Conservation (phyloP, 306 rosid genomes). For the Myrica gale region DNA sequence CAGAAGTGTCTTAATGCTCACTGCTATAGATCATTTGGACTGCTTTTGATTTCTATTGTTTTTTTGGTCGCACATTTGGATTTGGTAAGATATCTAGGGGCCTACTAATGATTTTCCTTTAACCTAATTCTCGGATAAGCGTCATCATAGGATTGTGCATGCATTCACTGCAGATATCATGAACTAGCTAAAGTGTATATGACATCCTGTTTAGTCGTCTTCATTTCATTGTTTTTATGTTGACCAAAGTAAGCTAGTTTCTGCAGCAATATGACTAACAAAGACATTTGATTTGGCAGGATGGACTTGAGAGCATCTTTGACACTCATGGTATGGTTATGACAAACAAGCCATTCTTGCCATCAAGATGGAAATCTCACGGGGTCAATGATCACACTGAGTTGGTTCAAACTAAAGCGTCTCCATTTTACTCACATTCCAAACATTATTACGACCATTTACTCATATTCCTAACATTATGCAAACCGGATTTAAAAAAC, state of each 20-base stretch:
- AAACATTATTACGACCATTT: neutral
- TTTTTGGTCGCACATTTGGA: neutral
- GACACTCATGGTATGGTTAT: neutral
- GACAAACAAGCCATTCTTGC: neutral
- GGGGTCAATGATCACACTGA: neutral
- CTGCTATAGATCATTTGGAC: neutral
- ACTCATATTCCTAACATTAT: neutral
- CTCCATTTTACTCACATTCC: slow-evolving; percentile 3
- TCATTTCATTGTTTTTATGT: too few relatives aligned
- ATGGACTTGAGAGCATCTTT: neutral
- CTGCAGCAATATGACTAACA: neutral
- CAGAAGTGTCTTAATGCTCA: neutral
- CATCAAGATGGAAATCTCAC: neutral
- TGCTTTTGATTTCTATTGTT: too few relatives aligned
- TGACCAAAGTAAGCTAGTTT: neutral
- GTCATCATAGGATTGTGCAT: neutral
- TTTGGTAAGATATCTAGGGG: neutral
- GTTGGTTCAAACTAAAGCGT: neutral
- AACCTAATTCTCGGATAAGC: neutral
- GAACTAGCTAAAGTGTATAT: neutral
- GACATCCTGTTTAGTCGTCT: neutral
- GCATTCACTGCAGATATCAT: neutral
- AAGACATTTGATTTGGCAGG: neutral
- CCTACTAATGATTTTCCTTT: neutral
- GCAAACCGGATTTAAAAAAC: neutral